These are phyloP conservation scores for Syncephalastrum monosporum DNA, from an alignment of 371 early-diverging fungal species.

Conservation along the genomic window DNA sequence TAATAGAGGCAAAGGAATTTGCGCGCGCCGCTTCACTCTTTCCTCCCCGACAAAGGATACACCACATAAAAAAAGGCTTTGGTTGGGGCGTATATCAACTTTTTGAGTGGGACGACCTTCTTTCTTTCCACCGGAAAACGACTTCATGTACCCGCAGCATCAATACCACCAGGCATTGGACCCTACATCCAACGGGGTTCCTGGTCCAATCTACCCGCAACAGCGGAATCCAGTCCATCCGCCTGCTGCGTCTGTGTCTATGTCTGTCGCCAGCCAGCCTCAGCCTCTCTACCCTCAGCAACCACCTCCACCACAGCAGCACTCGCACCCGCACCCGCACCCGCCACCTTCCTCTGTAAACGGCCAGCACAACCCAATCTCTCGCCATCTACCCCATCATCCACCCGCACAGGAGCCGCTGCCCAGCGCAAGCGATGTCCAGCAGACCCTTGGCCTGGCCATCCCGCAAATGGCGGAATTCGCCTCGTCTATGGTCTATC, in stretches of 20 bases:
- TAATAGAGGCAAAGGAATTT: conserved; percentile 3
- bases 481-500: conserved; percentile 65
- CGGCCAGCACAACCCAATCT: not conserved
- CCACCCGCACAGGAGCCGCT: conserved; percentile 29
- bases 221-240: conserved; percentile 7
- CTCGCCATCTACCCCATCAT: not conserved
- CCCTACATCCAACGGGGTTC: conserved; percentile 11
- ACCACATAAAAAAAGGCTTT: conserved; percentile 4
- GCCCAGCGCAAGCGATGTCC: conserved; percentile 37
- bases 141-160: conserved; percentile 14
- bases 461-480: conserved; percentile 60
- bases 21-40: conserved; percentile 7
- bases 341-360: conserved; percentile 2
- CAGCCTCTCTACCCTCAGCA: conserved; percentile 9
- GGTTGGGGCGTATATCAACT: conserved; percentile 4
- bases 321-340: conserved; percentile 12
- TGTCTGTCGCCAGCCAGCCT: not conserved
- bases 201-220: conserved; percentile 22
- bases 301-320: conserved; percentile 14
- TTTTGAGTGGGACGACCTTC: conserved; percentile 9
- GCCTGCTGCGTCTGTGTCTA: too few relatives aligned
- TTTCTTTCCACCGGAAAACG: conserved; percentile 1
- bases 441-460: conserved; percentile 28
- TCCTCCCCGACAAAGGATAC: conserved; percentile 1
- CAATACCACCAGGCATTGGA: conserved; percentile 15